Conservation (phyloP, 768 basidiomycete species). For the Trametes cingulata region DNA sequence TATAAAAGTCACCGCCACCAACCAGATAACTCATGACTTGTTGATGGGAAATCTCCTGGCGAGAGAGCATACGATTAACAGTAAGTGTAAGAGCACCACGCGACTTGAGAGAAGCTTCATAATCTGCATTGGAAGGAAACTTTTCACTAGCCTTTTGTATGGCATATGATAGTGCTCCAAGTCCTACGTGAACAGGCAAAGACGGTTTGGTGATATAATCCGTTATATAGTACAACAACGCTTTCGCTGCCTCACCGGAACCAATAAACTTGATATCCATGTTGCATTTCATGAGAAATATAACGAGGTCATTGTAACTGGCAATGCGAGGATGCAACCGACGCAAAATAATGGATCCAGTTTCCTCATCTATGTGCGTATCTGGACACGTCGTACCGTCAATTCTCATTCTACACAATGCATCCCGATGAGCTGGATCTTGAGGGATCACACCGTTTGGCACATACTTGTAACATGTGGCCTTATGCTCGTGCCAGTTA, state of each 20-base stretch:
- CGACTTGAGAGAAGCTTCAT: background rate
- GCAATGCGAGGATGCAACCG: no score
- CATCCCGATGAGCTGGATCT: background rate
- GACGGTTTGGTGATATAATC: constrained; percentile 39
- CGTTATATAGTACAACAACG: constrained; percentile 37
- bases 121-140: background rate
- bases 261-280: constrained; percentile 37
- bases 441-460: background rate
- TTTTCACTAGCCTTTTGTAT: background rate
- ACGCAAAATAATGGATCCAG: constrained; percentile 8
- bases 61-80: constrained; percentile 24
- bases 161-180: constrained; percentile 7
- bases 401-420: constrained; percentile 13
- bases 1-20: constrained; percentile 28
- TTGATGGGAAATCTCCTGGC: constrained; percentile 34
- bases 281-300: constrained; percentile 32
- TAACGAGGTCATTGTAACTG: no score
- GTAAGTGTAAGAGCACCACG: constrained; percentile 2
- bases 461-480: constrained; percentile 25
- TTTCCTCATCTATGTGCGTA: constrained; percentile 6
- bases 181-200: constrained; percentile 25
- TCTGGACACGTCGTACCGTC: constrained; percentile 4
- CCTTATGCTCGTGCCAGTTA: no score
- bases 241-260: constrained; percentile 35
- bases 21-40: no score